Evolutionary conservation across 1,284 basidiomycete genomes (phyloP).

Genomic region (Sporisorium exsertum): DNA sequence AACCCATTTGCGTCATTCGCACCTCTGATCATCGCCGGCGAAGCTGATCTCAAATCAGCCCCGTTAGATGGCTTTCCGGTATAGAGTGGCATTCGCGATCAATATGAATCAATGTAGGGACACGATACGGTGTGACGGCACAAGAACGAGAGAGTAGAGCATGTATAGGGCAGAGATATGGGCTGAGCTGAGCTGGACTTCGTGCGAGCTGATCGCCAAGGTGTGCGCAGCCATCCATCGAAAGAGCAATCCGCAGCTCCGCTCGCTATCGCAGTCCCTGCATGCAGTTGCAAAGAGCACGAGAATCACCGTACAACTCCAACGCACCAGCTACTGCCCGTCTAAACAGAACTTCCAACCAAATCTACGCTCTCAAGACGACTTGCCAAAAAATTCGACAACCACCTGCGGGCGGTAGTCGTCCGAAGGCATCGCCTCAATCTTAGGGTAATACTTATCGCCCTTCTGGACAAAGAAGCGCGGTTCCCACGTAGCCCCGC

Average conservation of each 20-base stretch:
- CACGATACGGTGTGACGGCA: not conserved
- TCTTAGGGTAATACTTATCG: constrained; percentile 64
- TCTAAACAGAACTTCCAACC: not conserved
- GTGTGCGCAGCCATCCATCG: not conserved
- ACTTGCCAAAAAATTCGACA: constrained; percentile 52
- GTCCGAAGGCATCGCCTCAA: constrained; percentile 52
- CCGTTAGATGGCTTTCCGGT: not conserved
- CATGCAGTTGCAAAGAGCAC: too few species aligned
- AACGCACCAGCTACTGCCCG: not conserved
- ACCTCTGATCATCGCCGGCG: too few species aligned
- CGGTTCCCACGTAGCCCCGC: constrained; percentile 76
- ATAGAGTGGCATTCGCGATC: not conserved
- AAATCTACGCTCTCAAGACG: not conserved
- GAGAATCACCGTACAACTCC: too few species aligned
- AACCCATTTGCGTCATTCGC: too few species aligned
- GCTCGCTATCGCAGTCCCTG: too few species aligned
- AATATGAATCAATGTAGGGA: not conserved
- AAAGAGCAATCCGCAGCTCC: not conserved
- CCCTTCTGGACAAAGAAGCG: constrained; percentile 83
- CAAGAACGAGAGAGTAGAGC: not conserved
- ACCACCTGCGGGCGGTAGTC: constrained; percentile 48
- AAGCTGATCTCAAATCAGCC: too few species aligned
- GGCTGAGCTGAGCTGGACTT: not conserved
- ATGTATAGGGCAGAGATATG: too few species aligned
- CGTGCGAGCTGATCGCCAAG: not conserved